Evolutionary conservation across 2,329 filamentous ascomycete genomes (phyloP), one percentile per base, ranked within the genome.

Genomic region (Alternaria viburni): DNA sequence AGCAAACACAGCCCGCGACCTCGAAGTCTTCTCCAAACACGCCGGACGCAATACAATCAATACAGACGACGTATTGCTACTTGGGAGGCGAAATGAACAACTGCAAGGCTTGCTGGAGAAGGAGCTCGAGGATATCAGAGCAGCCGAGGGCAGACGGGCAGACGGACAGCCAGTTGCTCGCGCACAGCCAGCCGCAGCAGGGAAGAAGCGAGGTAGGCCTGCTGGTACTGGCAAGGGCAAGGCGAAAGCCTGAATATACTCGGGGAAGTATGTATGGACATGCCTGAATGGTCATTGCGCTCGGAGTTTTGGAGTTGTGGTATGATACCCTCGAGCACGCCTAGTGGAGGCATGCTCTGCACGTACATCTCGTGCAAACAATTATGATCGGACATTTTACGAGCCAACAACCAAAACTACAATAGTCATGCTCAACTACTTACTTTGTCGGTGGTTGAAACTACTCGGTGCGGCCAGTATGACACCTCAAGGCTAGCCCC

Each of bases 1-100:
- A 78, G 74, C 74, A 28, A 80, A 80, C 52, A 75, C 77, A 12
- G 73, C 87, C 23, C 82, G 83, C 59, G 90, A 92, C 75, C 81
- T 92, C 17, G 89, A 91, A 72, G 83, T 84, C 72, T 80, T 80
- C 65, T 70, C 76, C 9, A 89, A 89, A 56, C 96, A 99, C 80
- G 95, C 92, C 11, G 91, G 92, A 1, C 88, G 95, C 25, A 88
- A 88, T 3, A 94, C 90, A 0, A 87, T 99, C 69, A 93, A 90
- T 41, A 91, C 91, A 0, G 91, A 94, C 55, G 96, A 99, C 77
- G 94, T 98, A 12, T 83, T 98, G 73, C 86, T 99, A 8, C 87
- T 99, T 28, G 90, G 93, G 25, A 86, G 96, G 65, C 89, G 95
- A 62, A 99, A 98, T 72, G 91, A 94, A 60, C 93, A 93, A 17